Evolutionary conservation across 306 rosid species (phyloP).

Genomic region (Lupinus albus): DNA sequence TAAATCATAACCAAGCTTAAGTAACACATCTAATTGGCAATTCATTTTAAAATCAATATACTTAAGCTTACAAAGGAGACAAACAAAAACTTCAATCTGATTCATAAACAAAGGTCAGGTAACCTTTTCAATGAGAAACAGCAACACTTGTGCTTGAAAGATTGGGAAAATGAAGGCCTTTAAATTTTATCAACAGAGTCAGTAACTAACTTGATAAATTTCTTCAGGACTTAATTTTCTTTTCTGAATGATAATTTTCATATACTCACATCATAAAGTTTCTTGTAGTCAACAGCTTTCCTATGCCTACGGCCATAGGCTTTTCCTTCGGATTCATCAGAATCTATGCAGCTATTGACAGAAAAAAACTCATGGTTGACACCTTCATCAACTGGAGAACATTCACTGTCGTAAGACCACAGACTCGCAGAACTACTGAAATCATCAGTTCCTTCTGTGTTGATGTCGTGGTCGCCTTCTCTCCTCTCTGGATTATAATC

Average conservation of each 20-base stretch:
- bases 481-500: conserved; percentile 82
- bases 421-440: conserved; percentile 54
- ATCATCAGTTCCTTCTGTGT: conserved; percentile 52
- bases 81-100: conserved; percentile 2
- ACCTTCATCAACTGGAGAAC: conserved; percentile 40
- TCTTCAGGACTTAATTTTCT: conserved; percentile 1
- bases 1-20: conserved; percentile 8
- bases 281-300: conserved; percentile 71
- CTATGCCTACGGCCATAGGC: conserved; percentile 73
- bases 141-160: not conserved
- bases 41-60: conserved; percentile 13
- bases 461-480: conserved; percentile 49
- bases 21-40: conserved; percentile 11
- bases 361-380: conserved; percentile 46
- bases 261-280: conserved; percentile 71
- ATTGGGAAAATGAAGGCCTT: not conserved
- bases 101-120: conserved; percentile 9
- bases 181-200: conserved; percentile 15
- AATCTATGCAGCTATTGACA: conserved; percentile 50
- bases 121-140: conserved; percentile 9
- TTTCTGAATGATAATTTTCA: conserved; percentile 24
- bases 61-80: not conserved
- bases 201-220: conserved; percentile 20
- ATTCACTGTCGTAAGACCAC: conserved; percentile 57
- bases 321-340: conserved; percentile 67